Base-by-base conservation (phyloP, 2,329 filamentous ascomycete species). In the Incumbomyces delicatus region DNA sequence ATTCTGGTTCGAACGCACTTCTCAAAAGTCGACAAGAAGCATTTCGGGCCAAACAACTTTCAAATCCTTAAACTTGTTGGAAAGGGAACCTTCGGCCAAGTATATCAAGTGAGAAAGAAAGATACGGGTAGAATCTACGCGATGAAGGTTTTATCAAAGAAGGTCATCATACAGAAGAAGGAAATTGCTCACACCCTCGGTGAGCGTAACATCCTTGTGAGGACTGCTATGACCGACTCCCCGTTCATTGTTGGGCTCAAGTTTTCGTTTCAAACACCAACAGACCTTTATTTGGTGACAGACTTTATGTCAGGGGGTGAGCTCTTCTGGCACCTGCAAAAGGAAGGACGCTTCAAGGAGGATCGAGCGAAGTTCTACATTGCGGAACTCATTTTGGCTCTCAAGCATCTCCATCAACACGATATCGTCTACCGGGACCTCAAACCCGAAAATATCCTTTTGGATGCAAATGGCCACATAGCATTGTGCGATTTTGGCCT, bases 261-360 rank as follows among this genome's bases (percentile, higher is more conserved):
- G 61, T 98, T 96, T 63, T 96, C 92, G 0, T 98, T 98, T 72
- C 92, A 98, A 65, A 96, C 92, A 0, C 87, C 89, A 1, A 92
- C 89, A 3, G 92, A 98, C 65, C 77, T 98, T 1, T 96, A 96
- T 63, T 75, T 98, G n/a, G 92, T 98, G 12, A 96, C 92, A 4
- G 92, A 96, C 63, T 98, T 95, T 71, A 96, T 98, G 92, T 98
- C 92, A 13, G 92, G 92, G 33, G 92, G 92, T 48, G 92, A 98
- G 66, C 74, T 98, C 1, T 98, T 98, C 68, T 98, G 92, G 90
- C 92, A 98, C 71, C 69, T 98, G 49, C 92, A 98, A 63, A 94
- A 94, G 62, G 92, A 96, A 63, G 90, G 90, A 42, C 84, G 90
- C 27, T 98, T 98, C 65, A 84, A 92, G 55, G 92, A 96, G 70